Evolutionary conservation across 2,329 filamentous ascomycete genomes (phyloP).

Genomic region (Neocucurbitaria cava): DNA sequence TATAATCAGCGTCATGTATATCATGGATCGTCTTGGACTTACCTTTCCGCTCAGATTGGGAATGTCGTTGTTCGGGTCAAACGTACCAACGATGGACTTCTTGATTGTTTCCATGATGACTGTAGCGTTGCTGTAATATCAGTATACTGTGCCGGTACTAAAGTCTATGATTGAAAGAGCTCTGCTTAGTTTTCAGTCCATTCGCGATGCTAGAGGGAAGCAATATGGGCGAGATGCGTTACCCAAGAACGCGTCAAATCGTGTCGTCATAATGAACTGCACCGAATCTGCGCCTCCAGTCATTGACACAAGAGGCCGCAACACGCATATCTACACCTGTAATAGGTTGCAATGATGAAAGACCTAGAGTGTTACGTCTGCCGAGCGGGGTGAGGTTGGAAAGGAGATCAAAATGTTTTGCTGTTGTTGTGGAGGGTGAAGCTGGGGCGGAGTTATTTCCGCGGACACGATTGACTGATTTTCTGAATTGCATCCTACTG

Average conservation of each 20-base stretch:
- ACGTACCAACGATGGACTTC: conserved; percentile 22
- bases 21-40: neutral
- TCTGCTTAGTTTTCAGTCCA: neutral
- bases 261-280: conserved; percentile 24
- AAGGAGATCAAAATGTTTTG: neutral
- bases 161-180: neutral
- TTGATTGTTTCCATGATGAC: conserved; percentile 34
- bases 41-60: conserved; percentile 51
- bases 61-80: conserved; percentile 51
- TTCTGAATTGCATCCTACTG: too few relatives aligned
- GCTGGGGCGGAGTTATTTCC: neutral
- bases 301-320: neutral
- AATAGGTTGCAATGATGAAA: neutral
- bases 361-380: neutral
- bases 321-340: neutral
- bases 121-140: neutral
- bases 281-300: neutral
- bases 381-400: neutral
- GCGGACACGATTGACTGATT: too few relatives aligned
- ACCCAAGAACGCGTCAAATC: conserved; percentile 3
- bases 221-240: neutral
- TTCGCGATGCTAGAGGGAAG: neutral
- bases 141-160: neutral
- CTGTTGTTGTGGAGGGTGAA: neutral
- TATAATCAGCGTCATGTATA: neutral